Percentiles rank a stretch among this genome's conserved stretches.
phyloP scores from a whole-genome alignment of 352 stramenopile species.

The Phytophthora citrophthora region DNA sequence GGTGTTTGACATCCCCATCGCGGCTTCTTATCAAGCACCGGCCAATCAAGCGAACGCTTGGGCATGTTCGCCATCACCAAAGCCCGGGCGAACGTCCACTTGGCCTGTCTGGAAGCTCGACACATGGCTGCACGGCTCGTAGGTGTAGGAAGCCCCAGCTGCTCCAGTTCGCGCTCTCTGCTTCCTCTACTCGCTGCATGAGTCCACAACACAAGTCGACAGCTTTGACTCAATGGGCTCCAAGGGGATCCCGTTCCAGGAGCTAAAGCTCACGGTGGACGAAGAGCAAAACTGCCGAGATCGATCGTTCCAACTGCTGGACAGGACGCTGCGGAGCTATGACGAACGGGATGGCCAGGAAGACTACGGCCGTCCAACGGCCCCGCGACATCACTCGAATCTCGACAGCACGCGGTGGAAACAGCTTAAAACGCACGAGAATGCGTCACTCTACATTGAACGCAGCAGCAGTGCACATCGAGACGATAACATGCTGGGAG shows the following conservation, averaged over 20 bases:
- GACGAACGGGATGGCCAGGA: conserved; percentile 32
- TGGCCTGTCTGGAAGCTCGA: conserved; percentile 15
- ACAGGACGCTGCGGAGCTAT: conserved; percentile 37
- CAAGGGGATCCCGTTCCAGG: conserved; percentile 20
- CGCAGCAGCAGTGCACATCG: conserved; percentile 25
- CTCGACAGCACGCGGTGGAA: conserved; percentile 40
- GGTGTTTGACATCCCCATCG: conserved; percentile 7
- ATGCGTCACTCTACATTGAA: conserved; percentile 37
- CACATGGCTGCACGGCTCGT: conserved; percentile 20
- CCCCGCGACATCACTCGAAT: conserved; percentile 21
- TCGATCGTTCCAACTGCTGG: conserved; percentile 35
- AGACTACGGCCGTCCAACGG: conserved; percentile 11
- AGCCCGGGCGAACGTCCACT: conserved; percentile 16
- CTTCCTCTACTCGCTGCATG: background rate
- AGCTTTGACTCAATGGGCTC: conserved; percentile 9
- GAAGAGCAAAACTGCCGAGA: conserved; percentile 35
- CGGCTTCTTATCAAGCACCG: conserved; percentile 5
- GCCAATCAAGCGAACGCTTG: conserved; percentile 16
- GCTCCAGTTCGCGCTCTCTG: conserved; percentile 20
- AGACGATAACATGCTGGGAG: conserved; percentile 30
- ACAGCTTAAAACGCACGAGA: conserved; percentile 33
- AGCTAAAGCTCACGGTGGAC: conserved; percentile 23
- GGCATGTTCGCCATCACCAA: conserved; percentile 28
- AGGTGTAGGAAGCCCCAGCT: conserved; percentile 18
- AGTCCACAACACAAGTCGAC: conserved; percentile 20